Evolutionary conservation across 257 asterid species (phyloP), one percentile per base, ranked within the genome.

Genomic region (Rauvolfia tetraphylla): DNA sequence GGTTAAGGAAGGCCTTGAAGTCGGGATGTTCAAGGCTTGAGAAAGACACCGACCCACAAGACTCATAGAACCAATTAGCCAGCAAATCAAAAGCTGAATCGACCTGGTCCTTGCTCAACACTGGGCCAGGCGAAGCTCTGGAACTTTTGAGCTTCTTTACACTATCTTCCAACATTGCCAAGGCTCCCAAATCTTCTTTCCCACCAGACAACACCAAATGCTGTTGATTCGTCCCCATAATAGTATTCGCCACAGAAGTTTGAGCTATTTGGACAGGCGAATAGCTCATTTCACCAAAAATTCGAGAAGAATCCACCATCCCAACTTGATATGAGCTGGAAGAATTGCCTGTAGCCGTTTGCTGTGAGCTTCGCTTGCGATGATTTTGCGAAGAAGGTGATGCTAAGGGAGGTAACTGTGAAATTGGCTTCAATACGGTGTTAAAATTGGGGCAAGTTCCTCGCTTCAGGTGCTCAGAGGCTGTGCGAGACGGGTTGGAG

Each of bases 401-500:
- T 17, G 91, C 88, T 22, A 90, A 79, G 61, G 96, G 92, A 33
- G 97, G 96, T n/a, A 92, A 63, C 56, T 83, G 86, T 3, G 96
- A 87, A 73, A 86, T 80, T 25, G 97, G 93, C 79, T 81, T 88
- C 80, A 86, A 67, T 75, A 84, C 77, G 25, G 87, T 68, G 75
- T 80, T 86, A 80, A 90, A 92, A 86, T 89, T 90, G 72, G 95
- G 95, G 73, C 97, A 92, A 56, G 87, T 86, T 20, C 96, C 97
- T 77, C 92, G 76, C 79, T 90, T 90, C 1, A 92, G 90, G 81
- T 92, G 96, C 88, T 92, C 96, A 13, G 96, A 80, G 42, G 97
- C 97, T 1, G 97, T 92, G 23, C 97, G 81, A 6, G 97, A 92
- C 4, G 97, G 97, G 78, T 92, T 92, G 0, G 97, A 92, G 25